A percentile compares a stretch with the other conserved stretches of the same genome.
phyloP scores from a whole-genome alignment of 306 rosid species.

The Heteromeles arbutifolia region DNA sequence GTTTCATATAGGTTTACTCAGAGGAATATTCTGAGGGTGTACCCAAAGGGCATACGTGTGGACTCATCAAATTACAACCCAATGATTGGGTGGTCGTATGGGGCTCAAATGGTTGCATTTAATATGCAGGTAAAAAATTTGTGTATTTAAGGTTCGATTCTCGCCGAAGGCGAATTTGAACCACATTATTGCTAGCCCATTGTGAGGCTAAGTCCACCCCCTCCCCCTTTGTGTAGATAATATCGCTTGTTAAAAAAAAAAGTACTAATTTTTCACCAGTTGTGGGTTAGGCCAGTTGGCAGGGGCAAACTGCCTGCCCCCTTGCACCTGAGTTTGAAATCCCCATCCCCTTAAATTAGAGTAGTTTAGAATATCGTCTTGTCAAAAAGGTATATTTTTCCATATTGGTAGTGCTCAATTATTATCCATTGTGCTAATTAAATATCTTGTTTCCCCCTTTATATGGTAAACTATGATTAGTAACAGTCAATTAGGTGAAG shows the following conservation, averaged over 20 bases:
- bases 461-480: background rate
- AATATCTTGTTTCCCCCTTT: background rate
- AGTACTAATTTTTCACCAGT: too few relatives aligned
- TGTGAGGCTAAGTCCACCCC: too few relatives aligned
- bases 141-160: background rate
- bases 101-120: conserved; percentile 99
- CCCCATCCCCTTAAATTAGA: too few relatives aligned
- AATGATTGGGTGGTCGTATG: conserved; percentile 91
- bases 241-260: too few relatives aligned
- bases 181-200: too few relatives aligned
- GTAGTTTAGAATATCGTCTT: too few relatives aligned
- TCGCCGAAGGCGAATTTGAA: too few relatives aligned
- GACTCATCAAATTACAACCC: conserved; percentile 98
- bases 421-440: background rate
- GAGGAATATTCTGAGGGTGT: conserved; percentile 82
- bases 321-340: too few relatives aligned
- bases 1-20: conserved; percentile 72
- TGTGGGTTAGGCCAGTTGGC: too few relatives aligned
- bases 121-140: conserved; percentile 77
- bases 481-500: background rate
- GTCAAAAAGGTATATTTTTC: background rate
- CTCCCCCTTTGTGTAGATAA: too few relatives aligned
- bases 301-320: too few relatives aligned
- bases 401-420: background rate
- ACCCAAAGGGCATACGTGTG: conserved; percentile 87